Base-by-base conservation (phyloP, 495 filamentous ascomycete species). In the Xylaria acuta region DNA sequence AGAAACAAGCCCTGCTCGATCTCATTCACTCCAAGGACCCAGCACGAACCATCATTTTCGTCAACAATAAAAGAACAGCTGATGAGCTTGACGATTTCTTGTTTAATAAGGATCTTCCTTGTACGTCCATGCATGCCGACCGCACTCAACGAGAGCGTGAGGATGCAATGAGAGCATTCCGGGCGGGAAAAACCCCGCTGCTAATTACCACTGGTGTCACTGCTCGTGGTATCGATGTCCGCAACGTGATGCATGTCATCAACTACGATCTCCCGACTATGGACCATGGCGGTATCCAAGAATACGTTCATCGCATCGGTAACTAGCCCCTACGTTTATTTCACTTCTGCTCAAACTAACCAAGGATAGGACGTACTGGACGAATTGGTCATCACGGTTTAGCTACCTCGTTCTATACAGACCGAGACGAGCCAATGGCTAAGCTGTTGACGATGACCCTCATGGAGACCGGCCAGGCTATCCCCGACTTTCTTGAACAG, bases 291-390 rank as follows among this genome's bases (percentile, higher is more conserved):
- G 96, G 95, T 5, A 98, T 98, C 58, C 88, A 93, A 64, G 96
- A 98, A 76, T 98, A 99, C 76, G 88, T 92, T 68, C 96, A 99
- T 76, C 93, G 96, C 47, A 99, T 98, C 80, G 95, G 92, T 93
- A 86, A 80, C 86, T 81, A n/a, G 9, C 12, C 30, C 4, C 27
- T 49, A 11, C 16, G 0, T 30, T 6, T 22, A 25, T 38, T 14
- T 36, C 51, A 38, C 3, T 2, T 36, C 34, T 27, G 36, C 65
- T 22, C 32, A n/a, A 36, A 69, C 75, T 81, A 69, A 79, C 72
- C 58, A 16, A n/a, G n/a, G 62, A 53, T 67, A 94, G 92, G 96
- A 62, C 94, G 96, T 69, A 99, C 96, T 73, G 96, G 92, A 59
- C 93, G 96, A 64, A 98, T 98, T 78, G 96, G 96, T 7, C 92